phyloP scores from a whole-genome alignment of 2,329 filamentous ascomycete genomes.

The Fusarium sp. region DNA sequence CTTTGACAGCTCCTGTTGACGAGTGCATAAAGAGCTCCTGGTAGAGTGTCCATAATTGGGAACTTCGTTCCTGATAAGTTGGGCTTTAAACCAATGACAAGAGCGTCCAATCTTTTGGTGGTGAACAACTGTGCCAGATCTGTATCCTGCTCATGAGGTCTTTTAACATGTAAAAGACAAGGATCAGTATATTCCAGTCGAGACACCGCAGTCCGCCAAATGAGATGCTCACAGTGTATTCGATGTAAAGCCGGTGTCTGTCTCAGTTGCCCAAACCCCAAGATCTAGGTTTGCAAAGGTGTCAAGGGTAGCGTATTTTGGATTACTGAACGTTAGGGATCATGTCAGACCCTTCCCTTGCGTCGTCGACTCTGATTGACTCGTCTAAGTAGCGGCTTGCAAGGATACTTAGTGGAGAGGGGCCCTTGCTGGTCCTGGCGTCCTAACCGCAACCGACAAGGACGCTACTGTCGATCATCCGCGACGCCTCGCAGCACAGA shows the following conservation, averaged over 20 bases:
- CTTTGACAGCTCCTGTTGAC: constrained; percentile 6
- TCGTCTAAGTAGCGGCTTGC: constrained; percentile 14
- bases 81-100: too few species aligned
- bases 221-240: not conserved
- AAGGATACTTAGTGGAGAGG: constrained; percentile 1
- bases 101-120: constrained; percentile 20
- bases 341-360: constrained; percentile 14
- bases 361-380: constrained; percentile 20
- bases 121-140: constrained; percentile 29
- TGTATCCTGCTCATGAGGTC: constrained; percentile 8
- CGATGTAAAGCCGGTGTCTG: not conserved
- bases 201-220: too few species aligned
- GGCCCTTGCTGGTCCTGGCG: not conserved
- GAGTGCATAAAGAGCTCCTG: too few species aligned
- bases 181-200: constrained; percentile 1
- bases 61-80: not conserved
- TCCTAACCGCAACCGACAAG: constrained; percentile 37
- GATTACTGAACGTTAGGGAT: constrained; percentile 35
- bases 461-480: constrained; percentile 50
- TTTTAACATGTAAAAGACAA: not conserved
- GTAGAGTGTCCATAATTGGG: not conserved
- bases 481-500: constrained; percentile 37
- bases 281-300: constrained; percentile 16
- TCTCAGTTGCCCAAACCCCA: constrained; percentile 1
- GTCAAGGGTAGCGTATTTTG: constrained; percentile 18